Evolutionary conservation across 1,284 basidiomycete genomes (phyloP).

Genomic region (Phylloporus sp.): DNA sequence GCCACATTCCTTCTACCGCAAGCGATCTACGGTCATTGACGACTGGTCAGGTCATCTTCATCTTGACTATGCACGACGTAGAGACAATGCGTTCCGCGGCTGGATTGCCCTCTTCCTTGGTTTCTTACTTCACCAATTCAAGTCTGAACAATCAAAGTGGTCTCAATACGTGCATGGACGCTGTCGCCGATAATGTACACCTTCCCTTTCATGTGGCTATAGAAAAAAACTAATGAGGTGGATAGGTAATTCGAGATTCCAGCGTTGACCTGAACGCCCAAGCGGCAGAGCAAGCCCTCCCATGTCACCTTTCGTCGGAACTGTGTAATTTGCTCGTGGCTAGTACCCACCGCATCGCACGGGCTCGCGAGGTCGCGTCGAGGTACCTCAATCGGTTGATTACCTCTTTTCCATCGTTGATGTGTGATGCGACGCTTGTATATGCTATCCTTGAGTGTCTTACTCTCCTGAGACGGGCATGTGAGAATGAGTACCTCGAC

Average conservation of each 20-base stretch:
- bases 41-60: constrained; percentile 87
- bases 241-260: constrained; percentile 77
- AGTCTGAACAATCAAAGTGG: constrained; percentile 79
- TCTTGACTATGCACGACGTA: constrained; percentile 88
- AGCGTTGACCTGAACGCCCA: constrained; percentile 74
- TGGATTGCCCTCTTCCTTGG: constrained; percentile 83
- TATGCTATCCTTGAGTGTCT: constrained; percentile 91
- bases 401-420: constrained; percentile 92
- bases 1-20: constrained; percentile 74
- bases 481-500: constrained; percentile 91
- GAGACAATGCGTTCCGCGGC: constrained; percentile 87
- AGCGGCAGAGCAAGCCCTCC: constrained; percentile 83
- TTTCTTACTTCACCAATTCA: constrained; percentile 90
- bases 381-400: constrained; percentile 88
- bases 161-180: constrained; percentile 81
- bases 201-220: constrained; percentile 9
- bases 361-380: constrained; percentile 84
- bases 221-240: constrained; percentile 19
- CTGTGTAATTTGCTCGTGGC: constrained; percentile 80
- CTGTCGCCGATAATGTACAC: constrained; percentile 84
- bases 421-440: constrained; percentile 91
- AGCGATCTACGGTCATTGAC: constrained; percentile 81
- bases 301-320: constrained; percentile 76
- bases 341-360: constrained; percentile 85
- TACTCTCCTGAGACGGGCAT: constrained; percentile 86